A percentile compares a stretch with the other conserved stretches of the same genome.
Evolutionary conservation across 331 rosid species (phyloP).

Genomic region (Arachis monticola): DNA sequence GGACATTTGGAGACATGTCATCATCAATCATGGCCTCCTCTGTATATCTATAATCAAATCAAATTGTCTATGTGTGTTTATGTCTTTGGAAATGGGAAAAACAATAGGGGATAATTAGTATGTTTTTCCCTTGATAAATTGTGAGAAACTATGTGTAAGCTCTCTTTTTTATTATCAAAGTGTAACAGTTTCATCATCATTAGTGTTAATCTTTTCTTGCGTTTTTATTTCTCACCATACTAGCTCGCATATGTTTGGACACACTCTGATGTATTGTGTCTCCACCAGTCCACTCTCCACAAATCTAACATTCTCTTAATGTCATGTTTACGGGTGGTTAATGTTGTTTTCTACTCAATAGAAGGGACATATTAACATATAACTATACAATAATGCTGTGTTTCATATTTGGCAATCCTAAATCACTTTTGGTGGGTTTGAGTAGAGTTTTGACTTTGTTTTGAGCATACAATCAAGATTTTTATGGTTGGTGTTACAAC

Average conservation of each 20-base stretch:
- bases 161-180: slow-evolving; percentile 9
- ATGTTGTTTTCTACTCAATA: too few relatives aligned
- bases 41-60: slow-evolving; percentile 40
- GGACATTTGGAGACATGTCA: slow-evolving; percentile 24
- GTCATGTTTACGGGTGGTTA: too few relatives aligned
- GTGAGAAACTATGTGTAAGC: slow-evolving; percentile 31
- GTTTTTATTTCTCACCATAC: too few relatives aligned
- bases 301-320: not conserved
- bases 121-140: slow-evolving; percentile 35
- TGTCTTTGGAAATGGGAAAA: slow-evolving; percentile 34
- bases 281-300: not conserved
- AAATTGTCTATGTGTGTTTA: slow-evolving; percentile 18
- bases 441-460: too few relatives aligned
- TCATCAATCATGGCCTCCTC: slow-evolving; percentile 26
- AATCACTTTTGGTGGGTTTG: too few relatives aligned
- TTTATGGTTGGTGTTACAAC: too few relatives aligned
- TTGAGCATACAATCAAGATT: too few relatives aligned
- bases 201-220: slow-evolving; percentile 37
- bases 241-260: too few relatives aligned
- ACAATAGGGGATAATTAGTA: not conserved
- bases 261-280: too few relatives aligned
- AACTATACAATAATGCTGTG: not conserved
- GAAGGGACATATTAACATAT: not conserved
- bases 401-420: not conserved
- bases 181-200: slow-evolving; percentile 34